Conservation (phyloP, 805 yeast genomes). For the Candida sakaeoensis region DNA sequence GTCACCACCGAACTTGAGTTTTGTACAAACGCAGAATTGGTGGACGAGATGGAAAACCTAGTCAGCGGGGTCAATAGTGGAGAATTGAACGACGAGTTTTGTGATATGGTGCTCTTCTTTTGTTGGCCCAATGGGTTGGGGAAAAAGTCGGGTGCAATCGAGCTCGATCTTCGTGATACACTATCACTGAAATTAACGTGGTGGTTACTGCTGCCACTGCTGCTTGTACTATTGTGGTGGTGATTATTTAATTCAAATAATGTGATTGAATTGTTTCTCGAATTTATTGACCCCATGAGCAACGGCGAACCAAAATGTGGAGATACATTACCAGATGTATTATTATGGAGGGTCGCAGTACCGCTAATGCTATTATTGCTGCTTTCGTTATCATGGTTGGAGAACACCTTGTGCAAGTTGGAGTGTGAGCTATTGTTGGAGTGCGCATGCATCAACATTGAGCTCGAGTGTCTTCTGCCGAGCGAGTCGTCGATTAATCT, state of each 20-base stretch:
- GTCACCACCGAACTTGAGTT: slow-evolving; percentile 2
- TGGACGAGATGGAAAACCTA: slow-evolving; percentile 21
- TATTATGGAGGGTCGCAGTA: slow-evolving; percentile 6
- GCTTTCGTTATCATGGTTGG: neutral
- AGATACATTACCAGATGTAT: slow-evolving; percentile 13
- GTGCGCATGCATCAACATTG: slow-evolving; percentile 12
- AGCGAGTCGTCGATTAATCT: slow-evolving; percentile 24
- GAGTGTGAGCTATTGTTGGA: slow-evolving; percentile 17
- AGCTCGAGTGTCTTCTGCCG: slow-evolving; percentile 23
- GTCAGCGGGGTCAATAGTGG: slow-evolving; percentile 23
- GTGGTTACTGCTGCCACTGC: slow-evolving; percentile 4
- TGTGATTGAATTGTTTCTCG: slow-evolving; percentile 40
- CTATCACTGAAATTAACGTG: slow-evolving; percentile 20
- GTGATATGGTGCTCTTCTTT: slow-evolving; percentile 28
- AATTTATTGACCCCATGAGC: slow-evolving; percentile 21
- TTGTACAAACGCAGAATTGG: slow-evolving; percentile 8
- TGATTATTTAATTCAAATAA: slow-evolving; percentile 22
- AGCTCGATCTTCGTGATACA: slow-evolving; percentile 35
- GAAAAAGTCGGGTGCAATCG: slow-evolving; percentile 42
- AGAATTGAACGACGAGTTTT: slow-evolving; percentile 26
- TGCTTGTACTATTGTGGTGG: neutral
- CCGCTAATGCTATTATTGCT: slow-evolving; percentile 2
- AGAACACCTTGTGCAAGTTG: slow-evolving; percentile 12
- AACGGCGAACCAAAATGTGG: slow-evolving; percentile 33
- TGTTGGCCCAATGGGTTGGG: slow-evolving; percentile 29